Conservation (phyloP, 2,329 filamentous ascomycete species). For the Malbranchea zuffiana region DNA sequence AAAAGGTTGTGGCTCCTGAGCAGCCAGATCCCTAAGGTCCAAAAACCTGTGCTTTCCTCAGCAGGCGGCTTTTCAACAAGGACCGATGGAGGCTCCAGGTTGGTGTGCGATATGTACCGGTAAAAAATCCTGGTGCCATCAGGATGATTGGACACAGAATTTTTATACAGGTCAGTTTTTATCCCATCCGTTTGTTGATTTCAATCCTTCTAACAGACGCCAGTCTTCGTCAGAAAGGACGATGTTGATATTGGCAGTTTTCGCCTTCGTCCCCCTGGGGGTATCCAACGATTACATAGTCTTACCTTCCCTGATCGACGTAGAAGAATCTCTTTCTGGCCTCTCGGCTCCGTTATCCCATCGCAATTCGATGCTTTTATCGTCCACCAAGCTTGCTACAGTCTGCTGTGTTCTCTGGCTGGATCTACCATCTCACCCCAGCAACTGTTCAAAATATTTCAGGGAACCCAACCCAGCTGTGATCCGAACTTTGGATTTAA, state of each 20-base stretch:
- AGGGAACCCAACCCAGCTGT: neutral
- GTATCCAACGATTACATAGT: neutral
- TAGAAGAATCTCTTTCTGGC: neutral
- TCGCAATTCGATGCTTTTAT: no score
- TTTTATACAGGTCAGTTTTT: neutral
- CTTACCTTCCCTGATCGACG: neutral
- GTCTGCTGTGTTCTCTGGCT: conserved; percentile 1
- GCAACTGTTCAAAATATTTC: conserved; percentile 5
- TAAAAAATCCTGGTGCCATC: no score
- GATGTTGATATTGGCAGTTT: conserved; percentile 3
- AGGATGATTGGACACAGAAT: neutral
- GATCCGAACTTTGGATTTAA: neutral
- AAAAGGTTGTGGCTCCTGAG: no score
- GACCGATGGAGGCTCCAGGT: neutral
- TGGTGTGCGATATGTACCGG: neutral
- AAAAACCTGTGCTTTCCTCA: no score
- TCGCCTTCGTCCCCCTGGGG: neutral
- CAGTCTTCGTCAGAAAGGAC: conserved; percentile 1
- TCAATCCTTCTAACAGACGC: neutral
- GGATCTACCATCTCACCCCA: neutral
- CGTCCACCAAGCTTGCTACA: neutral
- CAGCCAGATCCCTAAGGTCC: no score
- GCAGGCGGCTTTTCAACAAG: no score
- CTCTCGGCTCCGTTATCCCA: neutral
- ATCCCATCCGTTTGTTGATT: neutral